Conservation (phyloP, 164 flowering plant genomes). For the Protea cynaroides region DNA sequence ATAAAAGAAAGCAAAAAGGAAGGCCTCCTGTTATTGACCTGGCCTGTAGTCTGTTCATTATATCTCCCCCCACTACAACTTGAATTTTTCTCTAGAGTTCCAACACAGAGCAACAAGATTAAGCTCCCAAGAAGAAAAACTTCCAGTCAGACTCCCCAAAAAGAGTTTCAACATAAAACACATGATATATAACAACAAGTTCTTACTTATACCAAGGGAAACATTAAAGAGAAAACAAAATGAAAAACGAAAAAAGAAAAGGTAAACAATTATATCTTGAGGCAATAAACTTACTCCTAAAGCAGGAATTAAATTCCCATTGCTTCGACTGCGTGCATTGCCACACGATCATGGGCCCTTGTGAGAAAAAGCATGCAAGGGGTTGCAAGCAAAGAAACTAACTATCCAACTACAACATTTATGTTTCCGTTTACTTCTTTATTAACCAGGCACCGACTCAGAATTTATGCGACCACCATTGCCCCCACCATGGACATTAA, state of each 20-base stretch:
- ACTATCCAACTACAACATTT: neutral
- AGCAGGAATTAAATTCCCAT: neutral
- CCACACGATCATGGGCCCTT: neutral
- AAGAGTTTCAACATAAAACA: slow-evolving; percentile 18
- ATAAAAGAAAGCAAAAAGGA: slow-evolving; percentile 7
- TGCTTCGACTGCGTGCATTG: neutral
- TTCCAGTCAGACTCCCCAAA: slow-evolving; percentile 20
- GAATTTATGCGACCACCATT: slow-evolving; percentile 17
- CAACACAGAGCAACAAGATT: slow-evolving; percentile 28
- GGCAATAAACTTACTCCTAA: neutral
- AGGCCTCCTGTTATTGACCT: slow-evolving; percentile 9
- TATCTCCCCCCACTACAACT: slow-evolving; percentile 15
- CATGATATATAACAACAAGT: slow-evolving; percentile 12
- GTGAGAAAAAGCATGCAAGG: neutral
- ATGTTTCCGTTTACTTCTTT: neutral
- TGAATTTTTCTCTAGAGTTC: slow-evolving; percentile 12
- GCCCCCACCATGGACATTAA: slow-evolving; percentile 18
- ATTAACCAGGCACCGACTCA: slow-evolving; percentile 21
- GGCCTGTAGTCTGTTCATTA: slow-evolving; percentile 36
- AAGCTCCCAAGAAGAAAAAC: slow-evolving; percentile 25
- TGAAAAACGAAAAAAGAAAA: neutral
- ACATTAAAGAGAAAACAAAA: neutral
- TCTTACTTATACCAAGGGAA: neutral
- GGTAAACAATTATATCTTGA: neutral
- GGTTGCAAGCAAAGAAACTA: neutral